Conservation (phyloP, 495 filamentous ascomycete species). For the Parmelia sp. region DNA sequence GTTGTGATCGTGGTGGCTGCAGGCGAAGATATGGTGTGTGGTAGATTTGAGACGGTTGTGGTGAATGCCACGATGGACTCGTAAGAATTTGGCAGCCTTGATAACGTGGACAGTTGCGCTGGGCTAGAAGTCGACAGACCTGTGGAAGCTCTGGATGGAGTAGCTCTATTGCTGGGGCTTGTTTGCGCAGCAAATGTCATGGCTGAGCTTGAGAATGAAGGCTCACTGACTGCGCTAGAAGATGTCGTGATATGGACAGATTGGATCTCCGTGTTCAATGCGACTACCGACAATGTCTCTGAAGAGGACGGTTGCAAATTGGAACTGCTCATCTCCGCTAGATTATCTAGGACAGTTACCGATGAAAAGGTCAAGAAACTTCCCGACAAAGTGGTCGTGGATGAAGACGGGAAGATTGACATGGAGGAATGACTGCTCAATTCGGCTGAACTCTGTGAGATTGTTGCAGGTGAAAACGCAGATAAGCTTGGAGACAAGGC, state of each 20-base stretch:
- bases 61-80: conserved; percentile 8
- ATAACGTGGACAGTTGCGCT: background rate
- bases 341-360: background rate
- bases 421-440: background rate
- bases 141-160: background rate
- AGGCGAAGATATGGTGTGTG: conserved; percentile 13
- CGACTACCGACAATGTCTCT: background rate
- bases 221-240: background rate
- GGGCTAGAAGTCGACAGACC: background rate
- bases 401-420: background rate
- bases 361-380: background rate
- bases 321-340: background rate
- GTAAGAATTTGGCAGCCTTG: background rate
- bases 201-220: background rate
- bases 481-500: background rate
- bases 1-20: background rate
- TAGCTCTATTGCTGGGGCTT: background rate
- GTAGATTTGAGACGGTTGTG: conserved; percentile 17
- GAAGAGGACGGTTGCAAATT: background rate
- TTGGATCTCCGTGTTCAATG: background rate
- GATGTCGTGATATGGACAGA: background rate
- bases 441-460: background rate
- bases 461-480: background rate
- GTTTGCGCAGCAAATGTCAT: background rate
- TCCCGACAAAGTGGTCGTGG: background rate